Evolutionary conservation across 768 basidiomycete species (phyloP).

Genomic region (Trametes cubensis): DNA sequence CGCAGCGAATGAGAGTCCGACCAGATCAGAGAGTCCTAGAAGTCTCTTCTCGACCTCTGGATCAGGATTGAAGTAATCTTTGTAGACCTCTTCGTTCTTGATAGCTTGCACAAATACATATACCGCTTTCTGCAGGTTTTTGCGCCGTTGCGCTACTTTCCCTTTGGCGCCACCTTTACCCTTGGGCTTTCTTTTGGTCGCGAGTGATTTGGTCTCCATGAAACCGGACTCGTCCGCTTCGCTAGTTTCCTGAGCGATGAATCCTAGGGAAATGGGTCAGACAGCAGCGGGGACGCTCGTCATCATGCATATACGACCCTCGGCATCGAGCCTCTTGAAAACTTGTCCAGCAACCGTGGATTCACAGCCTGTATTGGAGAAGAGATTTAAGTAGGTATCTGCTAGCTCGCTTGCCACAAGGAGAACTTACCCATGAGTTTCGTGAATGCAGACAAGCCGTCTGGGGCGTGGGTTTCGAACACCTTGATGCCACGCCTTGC

Average conservation of each 20-base stretch:
- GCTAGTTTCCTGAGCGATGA: slow-evolving; percentile 55
- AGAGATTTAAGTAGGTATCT: neutral
- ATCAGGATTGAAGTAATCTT: slow-evolving; percentile 71
- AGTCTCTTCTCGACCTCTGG: slow-evolving; percentile 59
- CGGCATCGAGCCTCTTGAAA: slow-evolving; percentile 67
- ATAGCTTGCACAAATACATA: slow-evolving; percentile 60
- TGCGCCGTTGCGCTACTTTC: slow-evolving; percentile 47
- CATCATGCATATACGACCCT: slow-evolving; percentile 48
- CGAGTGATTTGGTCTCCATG: slow-evolving; percentile 43
- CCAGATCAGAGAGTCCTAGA: slow-evolving; percentile 62
- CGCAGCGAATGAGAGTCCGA: slow-evolving; percentile 34
- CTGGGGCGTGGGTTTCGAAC: slow-evolving; percentile 51
- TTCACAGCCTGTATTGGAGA: slow-evolving; percentile 48
- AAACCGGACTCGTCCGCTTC: slow-evolving; percentile 55
- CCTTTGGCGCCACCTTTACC: slow-evolving; percentile 40
- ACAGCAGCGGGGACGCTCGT: neutral
- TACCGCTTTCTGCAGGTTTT: slow-evolving; percentile 55
- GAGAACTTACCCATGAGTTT: slow-evolving; percentile 58
- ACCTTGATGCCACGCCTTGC: slow-evolving; percentile 70
- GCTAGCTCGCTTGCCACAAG: neutral
- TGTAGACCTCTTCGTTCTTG: slow-evolving; percentile 50
- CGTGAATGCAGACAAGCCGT: slow-evolving; percentile 54
- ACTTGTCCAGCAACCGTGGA: slow-evolving; percentile 59
- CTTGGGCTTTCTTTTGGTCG: slow-evolving; percentile 40
- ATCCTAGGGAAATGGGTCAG: slow-evolving; percentile 44